A percentile compares a stretch with the other conserved stretches of the same genome.
Evolutionary conservation across 73 alveolate genomes (phyloP).

Genomic region (Paramecium tetraurelia): DNA sequence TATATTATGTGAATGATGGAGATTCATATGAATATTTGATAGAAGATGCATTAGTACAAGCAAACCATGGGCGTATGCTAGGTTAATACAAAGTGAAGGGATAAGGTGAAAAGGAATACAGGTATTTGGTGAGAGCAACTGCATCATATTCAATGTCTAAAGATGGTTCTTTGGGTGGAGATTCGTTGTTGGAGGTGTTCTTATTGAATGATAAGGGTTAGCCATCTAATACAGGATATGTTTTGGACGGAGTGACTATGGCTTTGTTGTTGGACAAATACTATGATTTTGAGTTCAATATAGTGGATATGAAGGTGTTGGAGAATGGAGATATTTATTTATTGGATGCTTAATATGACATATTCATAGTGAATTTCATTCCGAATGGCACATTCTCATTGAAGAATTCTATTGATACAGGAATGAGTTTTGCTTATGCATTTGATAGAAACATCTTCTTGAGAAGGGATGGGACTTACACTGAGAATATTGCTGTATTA

Average conservation of each 20-base stretch:
- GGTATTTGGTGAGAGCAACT: background rate
- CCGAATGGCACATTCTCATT: background rate
- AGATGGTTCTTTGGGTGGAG: conserved; percentile 23
- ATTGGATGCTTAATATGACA: conserved; percentile 28
- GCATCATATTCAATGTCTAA: background rate
- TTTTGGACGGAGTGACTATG: background rate
- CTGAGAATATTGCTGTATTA: background rate
- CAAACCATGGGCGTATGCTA: background rate
- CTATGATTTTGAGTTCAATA: background rate
- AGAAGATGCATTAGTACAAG: background rate
- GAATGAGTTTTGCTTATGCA: conserved; percentile 18
- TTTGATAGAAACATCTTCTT: background rate
- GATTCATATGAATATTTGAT: background rate
- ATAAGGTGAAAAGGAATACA: background rate
- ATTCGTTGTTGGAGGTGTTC: background rate
- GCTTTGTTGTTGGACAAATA: background rate
- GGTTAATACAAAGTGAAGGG: background rate
- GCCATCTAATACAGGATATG: conserved; percentile 1
- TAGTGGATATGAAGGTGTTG: background rate
- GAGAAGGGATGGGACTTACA: background rate
- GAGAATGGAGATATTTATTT: conserved; percentile 1
- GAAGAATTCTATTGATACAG: background rate
- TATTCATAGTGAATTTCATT: background rate
- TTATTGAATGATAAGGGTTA: background rate
- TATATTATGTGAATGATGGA: background rate